A percentile compares a stretch with the other conserved stretches of the same genome.
These are phyloP conservation scores for Grigorovia transvaalensis DNA, from an alignment of 805 yeast species.

Conservation along the genomic window DNA sequence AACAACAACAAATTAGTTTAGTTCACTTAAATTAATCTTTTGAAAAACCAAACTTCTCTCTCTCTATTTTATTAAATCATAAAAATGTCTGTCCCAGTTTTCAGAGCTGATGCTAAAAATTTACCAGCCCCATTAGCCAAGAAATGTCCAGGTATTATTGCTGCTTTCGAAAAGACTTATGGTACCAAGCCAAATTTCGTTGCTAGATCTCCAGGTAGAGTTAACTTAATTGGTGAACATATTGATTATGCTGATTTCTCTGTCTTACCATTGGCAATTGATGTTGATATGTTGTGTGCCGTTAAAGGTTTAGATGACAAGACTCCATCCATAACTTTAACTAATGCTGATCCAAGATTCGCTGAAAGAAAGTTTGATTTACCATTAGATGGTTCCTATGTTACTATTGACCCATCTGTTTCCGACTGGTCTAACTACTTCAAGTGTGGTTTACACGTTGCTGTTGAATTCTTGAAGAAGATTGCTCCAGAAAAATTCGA, in stretches of 20 bases:
- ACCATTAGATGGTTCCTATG: constrained; percentile 32
- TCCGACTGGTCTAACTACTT: constrained; percentile 62
- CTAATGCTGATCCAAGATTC: constrained; percentile 31
- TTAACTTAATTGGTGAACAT: constrained; percentile 66
- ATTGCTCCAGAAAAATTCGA: constrained; percentile 21
- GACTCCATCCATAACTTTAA: constrained; percentile 23
- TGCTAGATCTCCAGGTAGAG: constrained; percentile 66
- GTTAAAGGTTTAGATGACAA: constrained; percentile 27
- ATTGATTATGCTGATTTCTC: constrained; percentile 60
- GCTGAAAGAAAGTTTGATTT: constrained; percentile 29
- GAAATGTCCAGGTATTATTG: constrained; percentile 8
- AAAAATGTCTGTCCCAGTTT: constrained; percentile 13
- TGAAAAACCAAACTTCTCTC: neutral
- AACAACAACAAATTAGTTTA: neutral
- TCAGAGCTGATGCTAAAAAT: constrained; percentile 3
- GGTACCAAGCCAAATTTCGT: constrained; percentile 33
- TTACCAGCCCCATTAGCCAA: constrained; percentile 6
- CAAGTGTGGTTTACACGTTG: constrained; percentile 54
- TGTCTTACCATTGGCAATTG: constrained; percentile 66
- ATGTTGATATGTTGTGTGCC: constrained; percentile 50
- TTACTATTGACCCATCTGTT: constrained; percentile 38
- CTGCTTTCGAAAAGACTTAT: constrained; percentile 19
- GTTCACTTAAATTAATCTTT: neutral
- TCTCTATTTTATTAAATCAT: neutral
- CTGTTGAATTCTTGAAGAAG: constrained; percentile 37